These are phyloP conservation scores for Populus hybrid DNA, from an alignment of 441 rosid genomes.

Conservation along the genomic window DNA sequence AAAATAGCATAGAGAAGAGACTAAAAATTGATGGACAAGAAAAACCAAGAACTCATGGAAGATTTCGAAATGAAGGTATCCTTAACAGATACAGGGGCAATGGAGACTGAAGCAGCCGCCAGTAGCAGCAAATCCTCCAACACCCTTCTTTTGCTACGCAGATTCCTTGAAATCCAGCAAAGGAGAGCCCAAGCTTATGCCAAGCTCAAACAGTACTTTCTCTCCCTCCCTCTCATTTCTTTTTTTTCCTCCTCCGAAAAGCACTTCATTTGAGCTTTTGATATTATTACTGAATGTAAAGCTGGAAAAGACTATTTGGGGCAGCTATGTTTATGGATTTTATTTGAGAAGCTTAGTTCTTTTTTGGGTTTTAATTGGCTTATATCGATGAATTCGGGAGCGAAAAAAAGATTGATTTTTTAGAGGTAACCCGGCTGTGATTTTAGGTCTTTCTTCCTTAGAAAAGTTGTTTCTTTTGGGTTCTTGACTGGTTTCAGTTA, in stretches of 20 bases:
- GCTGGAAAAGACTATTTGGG: not conserved
- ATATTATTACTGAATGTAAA: not conserved
- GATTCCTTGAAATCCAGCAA: conserved; percentile 64
- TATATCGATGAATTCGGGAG: not conserved
- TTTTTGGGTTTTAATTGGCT: not conserved
- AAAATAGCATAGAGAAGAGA: not conserved
- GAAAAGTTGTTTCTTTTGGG: not conserved
- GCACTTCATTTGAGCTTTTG: not conserved
- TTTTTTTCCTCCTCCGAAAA: not conserved
- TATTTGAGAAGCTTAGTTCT: not conserved
- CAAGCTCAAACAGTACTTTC: conserved; percentile 55
- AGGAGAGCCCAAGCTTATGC: conserved; percentile 89
- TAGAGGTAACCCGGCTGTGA: not conserved
- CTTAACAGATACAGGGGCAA: conserved; percentile 30
- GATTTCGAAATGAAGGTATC: conserved; percentile 74
- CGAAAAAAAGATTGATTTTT: not conserved
- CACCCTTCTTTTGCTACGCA: conserved; percentile 53
- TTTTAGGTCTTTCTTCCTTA: not conserved
- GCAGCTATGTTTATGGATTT: not conserved
- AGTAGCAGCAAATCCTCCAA: conserved; percentile 11
- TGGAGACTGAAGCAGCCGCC: conserved; percentile 25
- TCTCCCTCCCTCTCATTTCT: not conserved
- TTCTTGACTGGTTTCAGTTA: not conserved
- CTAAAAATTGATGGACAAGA: not conserved
- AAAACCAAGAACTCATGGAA: conserved; percentile 37